Evolutionary conservation across 2,329 filamentous ascomycete genomes (phyloP), one percentile per base, ranked within the genome.

Genomic region (Leptodontidium sp.): DNA sequence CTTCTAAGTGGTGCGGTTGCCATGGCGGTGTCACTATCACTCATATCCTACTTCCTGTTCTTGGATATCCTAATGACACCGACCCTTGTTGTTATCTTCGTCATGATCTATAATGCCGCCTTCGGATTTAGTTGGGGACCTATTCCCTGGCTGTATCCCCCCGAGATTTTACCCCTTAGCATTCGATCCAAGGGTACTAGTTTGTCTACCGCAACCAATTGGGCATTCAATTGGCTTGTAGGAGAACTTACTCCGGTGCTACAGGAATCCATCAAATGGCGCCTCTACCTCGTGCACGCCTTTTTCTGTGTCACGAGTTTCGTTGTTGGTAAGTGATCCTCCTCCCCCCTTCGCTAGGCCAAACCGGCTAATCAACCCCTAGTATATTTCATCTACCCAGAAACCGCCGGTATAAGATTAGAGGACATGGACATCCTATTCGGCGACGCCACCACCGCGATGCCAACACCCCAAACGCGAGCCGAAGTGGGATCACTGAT

Each of bases 81-180:
- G 3, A 91, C 87, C 7, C 81, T 97, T 78, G 96, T 98, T 2
- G 96, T 98, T 61, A 81, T 97, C 62, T 97, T 97, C 77, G 96
- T 99, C 78, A 97, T 98, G 92, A 91, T 98, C 61, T 99, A 98
- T 83, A 99, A 99, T 77, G 96, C 95, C 5, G 92, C 96, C 8
- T 99, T 98, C 79, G 96, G 96, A 59, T 97, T 94, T 17, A 92
- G 90, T n/a, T 99, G 96, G 96, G 96, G 96, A 21, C 96, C 96
- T 0, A 97, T 99, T 70, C 96, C 96, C 9, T 99, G 96, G 96
- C 84, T 99, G 17, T 98, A 98, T 80, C 96, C 96, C 15, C 96
- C 96, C n/a, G 96, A 99, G 85, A 99, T 99, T 82, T 85, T 99
- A 53, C 96, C 96, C 4, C 85, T 99, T 70, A 98, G 94, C 84